Conservation (phyloP, 2,329 filamentous ascomycete genomes). For the Trichothecium sympodiale region DNA sequence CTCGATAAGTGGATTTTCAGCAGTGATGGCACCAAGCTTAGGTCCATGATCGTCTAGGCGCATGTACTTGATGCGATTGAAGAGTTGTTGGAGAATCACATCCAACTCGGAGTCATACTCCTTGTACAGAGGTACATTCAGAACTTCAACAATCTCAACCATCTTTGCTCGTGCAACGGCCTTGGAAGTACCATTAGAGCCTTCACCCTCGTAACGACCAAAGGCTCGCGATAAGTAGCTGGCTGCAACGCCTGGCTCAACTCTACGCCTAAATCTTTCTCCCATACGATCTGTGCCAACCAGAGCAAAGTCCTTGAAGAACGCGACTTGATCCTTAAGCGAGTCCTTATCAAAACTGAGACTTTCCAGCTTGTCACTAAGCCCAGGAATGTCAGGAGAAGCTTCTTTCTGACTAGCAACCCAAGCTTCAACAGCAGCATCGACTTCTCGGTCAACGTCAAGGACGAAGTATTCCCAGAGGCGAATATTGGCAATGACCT, state of each 20-base stretch:
- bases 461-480: slow-evolving; percentile 93
- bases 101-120: slow-evolving; percentile 81
- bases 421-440: slow-evolving; percentile 64
- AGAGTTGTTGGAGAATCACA: slow-evolving; percentile 81
- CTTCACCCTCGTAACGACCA: slow-evolving; percentile 52
- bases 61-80: slow-evolving; percentile 90
- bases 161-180: slow-evolving; percentile 42
- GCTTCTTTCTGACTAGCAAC: slow-evolving; percentile 44
- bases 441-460: slow-evolving; percentile 62
- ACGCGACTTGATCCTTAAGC: slow-evolving; percentile 44
- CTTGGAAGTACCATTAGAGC: slow-evolving; percentile 32
- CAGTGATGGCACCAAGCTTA: slow-evolving; percentile 67
- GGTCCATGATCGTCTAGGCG: slow-evolving; percentile 88
- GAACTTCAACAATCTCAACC: slow-evolving; percentile 59
- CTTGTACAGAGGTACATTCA: slow-evolving; percentile 81
- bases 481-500: slow-evolving; percentile 65
- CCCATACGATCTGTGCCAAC: slow-evolving; percentile 63
- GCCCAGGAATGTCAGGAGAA: slow-evolving; percentile 29
- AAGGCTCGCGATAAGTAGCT: slow-evolving; percentile 29
- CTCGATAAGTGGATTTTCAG: slow-evolving; percentile 75
- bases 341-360: slow-evolving; percentile 20
- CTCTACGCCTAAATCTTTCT: slow-evolving; percentile 61
- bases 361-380: slow-evolving; percentile 30
- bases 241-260: slow-evolving; percentile 61
- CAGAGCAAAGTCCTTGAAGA: slow-evolving; percentile 59